A percentile compares a stretch with the other conserved stretches of the same genome.
Conservation (phyloP, 139 green algal genomes). For the Picochlorum sp. region DNA sequence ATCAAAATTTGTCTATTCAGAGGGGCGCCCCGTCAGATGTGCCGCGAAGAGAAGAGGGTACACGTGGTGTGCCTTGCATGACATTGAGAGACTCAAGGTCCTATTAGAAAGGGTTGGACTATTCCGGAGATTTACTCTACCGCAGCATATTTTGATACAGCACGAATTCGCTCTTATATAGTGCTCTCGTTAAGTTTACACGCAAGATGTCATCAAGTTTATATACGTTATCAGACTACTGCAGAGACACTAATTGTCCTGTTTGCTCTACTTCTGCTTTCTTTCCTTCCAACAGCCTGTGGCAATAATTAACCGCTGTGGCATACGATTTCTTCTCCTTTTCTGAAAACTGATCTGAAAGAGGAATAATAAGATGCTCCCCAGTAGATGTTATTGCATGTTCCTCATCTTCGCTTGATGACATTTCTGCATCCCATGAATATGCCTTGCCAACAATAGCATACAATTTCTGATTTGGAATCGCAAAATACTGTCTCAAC, state of each 20-base stretch:
- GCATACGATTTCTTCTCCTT: not conserved
- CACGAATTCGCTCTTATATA: constrained; percentile 11
- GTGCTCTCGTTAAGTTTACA: not conserved
- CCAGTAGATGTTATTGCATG: not conserved
- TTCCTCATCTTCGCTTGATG: not conserved
- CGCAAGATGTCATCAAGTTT: not conserved
- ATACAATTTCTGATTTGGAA: constrained; percentile 27
- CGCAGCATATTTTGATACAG: constrained; percentile 12
- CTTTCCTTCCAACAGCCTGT: constrained; percentile 1
- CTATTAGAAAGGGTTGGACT: constrained; percentile 29
- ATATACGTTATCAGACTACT: not conserved
- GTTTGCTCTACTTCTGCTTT: not conserved
- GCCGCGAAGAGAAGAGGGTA: not conserved
- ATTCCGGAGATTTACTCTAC: constrained; percentile 9
- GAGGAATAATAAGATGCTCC: not conserved
- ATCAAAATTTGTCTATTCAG: constrained; percentile 23
- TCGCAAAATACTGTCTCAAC: constrained; percentile 28
- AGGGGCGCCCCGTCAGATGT: constrained; percentile 30
- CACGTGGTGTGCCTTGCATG: constrained; percentile 24
- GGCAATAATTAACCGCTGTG: not conserved
- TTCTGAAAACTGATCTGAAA: not conserved
- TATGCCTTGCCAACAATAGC: constrained; percentile 27
- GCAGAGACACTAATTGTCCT: constrained; percentile 2
- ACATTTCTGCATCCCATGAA: constrained; percentile 16
- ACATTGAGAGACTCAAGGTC: constrained; percentile 19